Base-by-base conservation (phyloP, 2,329 filamentous ascomycete genomes). In the Botrytis pseudocinerea region DNA sequence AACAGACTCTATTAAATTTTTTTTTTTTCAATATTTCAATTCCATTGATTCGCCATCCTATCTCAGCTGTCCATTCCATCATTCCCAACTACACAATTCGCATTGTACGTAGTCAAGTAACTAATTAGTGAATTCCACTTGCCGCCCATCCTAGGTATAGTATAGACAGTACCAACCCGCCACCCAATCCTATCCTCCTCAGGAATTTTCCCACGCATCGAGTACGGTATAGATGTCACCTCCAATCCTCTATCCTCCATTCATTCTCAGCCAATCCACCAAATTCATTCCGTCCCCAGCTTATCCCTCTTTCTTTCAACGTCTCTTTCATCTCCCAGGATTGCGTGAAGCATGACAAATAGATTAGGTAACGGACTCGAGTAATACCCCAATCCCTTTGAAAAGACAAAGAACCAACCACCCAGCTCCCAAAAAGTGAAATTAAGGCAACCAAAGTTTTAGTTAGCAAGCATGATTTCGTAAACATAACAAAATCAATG, bases 391-490 rank as follows among this genome's bases (percentile, higher is more conserved):
- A 35, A n/a, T 46, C 42, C 42, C 32, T 32, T 20, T n/a, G 42
- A 62, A 61, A 69, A 46, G 32, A 35, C 22, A 66, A 54, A 28
- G 32, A 66, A 66, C 32, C 46, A 64, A 32, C 42, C 42, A 48
- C 44, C n/a, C 46, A 66, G 64, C 46, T 57, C 51, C 54, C 42
- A 60, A 69, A 69, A 20, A 9, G 12, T 44, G 40, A 59, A 60
- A 69, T 57, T 9, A 28, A 69, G 66, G n/a, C 51, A 69, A 69
- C 38, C 38, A 70, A 69, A 60, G 57, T 60, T 60, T 44, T 70
- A 70, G 40, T 59, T 38, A 62, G 32, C 66, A 59, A 62, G 38
- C 51, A 70, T n/a, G 68, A 62, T 44, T 62, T 32, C 32, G 42
- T 42, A 28, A 35, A 70, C 57, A 48, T 62, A 28, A 28, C 35